Conservation (phyloP, 192 early-diverging fungal genomes). For the Gryganskiella cystojenkinii region DNA sequence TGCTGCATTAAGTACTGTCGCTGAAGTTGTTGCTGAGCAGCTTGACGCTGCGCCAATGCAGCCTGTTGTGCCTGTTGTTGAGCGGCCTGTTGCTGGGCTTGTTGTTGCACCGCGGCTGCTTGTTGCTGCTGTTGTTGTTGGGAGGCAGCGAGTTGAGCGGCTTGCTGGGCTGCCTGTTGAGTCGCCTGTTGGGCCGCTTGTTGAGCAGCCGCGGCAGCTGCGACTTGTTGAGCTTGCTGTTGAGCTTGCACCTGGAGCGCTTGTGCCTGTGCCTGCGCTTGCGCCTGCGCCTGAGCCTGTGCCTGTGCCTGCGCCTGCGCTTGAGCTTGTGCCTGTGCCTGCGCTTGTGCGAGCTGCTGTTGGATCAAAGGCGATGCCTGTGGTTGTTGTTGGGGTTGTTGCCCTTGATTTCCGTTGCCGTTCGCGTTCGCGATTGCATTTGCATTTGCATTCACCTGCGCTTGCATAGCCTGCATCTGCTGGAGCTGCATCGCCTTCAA, state of each 20-base stretch:
- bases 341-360: not conserved
- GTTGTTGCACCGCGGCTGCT: no score
- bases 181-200: not conserved
- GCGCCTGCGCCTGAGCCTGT: not conserved
- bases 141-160: no score
- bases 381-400: not conserved
- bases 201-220: not conserved
- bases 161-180: no score
- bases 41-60: not conserved
- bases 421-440: not conserved
- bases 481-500: not conserved
- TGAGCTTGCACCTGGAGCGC: not conserved
- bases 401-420: not conserved
- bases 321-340: constrained; percentile 2
- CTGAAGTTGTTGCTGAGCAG: constrained; percentile 5
- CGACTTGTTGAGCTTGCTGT: not conserved
- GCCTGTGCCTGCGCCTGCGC: not conserved
- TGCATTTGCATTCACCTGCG: not conserved
- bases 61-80: constrained; percentile 7
- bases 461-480: not conserved
- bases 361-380: constrained; percentile 6
- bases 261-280: not conserved
- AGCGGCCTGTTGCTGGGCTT: not conserved
- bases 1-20: constrained; percentile 3
- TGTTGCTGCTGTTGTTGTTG: no score